These are phyloP conservation scores for Buxus sempervirens DNA, from an alignment of 164 flowering plant species.

Conservation along the genomic window DNA sequence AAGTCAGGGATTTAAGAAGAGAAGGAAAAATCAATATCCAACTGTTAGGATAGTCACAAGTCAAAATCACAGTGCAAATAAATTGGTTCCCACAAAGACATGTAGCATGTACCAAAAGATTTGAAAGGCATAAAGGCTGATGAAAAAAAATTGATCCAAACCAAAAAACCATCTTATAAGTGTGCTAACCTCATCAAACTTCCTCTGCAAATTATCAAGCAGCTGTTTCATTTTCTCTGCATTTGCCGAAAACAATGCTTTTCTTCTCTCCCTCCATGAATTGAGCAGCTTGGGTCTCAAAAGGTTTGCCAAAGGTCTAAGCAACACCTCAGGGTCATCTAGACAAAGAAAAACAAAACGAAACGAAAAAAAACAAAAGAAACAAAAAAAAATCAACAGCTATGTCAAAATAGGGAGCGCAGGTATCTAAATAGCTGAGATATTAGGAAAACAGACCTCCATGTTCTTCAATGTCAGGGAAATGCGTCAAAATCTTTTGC, in stretches of 20 bases:
- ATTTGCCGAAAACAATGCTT: conserved; percentile 68
- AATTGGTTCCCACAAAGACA: not conserved
- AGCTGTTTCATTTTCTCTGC: conserved; percentile 61
- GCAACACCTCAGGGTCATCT: conserved; percentile 52
- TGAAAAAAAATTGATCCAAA: not conserved
- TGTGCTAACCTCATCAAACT: conserved; percentile 77
- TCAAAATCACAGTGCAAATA: not conserved
- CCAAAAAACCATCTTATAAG: not conserved
- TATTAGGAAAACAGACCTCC: conserved; percentile 35
- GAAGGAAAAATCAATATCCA: not conserved
- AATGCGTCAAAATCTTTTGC: conserved; percentile 47
- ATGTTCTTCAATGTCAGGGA: conserved; percentile 83
- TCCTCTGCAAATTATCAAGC: conserved; percentile 71
- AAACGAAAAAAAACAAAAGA: conserved; percentile 50
- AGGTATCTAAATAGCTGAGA: not conserved
- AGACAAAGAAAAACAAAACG: conserved; percentile 44
- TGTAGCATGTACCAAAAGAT: not conserved
- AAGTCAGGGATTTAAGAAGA: not conserved
- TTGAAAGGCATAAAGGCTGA: not conserved
- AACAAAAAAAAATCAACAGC: conserved; percentile 21
- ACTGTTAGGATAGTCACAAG: not conserved
- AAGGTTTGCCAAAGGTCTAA: conserved; percentile 57
- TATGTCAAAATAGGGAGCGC: conserved; percentile 9
- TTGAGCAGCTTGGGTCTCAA: conserved; percentile 79
- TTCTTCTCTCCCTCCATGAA: conserved; percentile 70